Percentiles rank a stretch among this genome's conserved stretches.
These are phyloP conservation scores for Linnemannia elongata DNA, from an alignment of 192 early-diverging fungal species.

Conservation along the genomic window DNA sequence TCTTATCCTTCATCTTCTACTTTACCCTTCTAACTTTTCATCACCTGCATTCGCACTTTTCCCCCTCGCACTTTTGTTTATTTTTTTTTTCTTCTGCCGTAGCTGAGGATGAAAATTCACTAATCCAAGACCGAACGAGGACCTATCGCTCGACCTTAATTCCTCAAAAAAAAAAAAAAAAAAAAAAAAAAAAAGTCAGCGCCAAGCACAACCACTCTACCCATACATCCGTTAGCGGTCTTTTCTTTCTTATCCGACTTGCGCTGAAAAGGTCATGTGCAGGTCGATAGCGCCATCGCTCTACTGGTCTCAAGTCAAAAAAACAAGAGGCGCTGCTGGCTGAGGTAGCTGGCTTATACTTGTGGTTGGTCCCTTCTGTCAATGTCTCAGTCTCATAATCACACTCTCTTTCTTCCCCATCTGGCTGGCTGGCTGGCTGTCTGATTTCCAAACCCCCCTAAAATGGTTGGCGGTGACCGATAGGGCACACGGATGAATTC, in stretches of 20 bases:
- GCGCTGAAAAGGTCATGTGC: not conserved
- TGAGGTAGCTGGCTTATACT: not conserved
- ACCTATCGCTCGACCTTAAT: not conserved
- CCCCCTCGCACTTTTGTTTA: too few species aligned
- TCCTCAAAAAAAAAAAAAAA: not conserved
- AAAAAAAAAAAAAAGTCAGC: not conserved
- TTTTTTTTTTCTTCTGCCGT: too few species aligned
- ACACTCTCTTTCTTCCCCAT: too few species aligned
- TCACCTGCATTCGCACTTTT: too few species aligned
- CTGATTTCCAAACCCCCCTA: not conserved
- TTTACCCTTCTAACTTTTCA: not conserved
- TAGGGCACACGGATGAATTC: not conserved
- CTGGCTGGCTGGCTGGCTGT: not conserved
- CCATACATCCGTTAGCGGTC: not conserved
- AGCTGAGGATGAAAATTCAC: not conserved
- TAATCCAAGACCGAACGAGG: slow-evolving; percentile 4
- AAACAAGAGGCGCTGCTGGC: too few species aligned
- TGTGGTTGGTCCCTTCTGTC: not conserved
- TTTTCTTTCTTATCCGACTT: slow-evolving; percentile 3
- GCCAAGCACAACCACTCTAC: not conserved
- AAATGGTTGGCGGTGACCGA: not conserved
- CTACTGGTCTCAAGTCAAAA: not conserved
- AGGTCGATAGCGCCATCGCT: slow-evolving; percentile 8
- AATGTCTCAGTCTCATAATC: not conserved
- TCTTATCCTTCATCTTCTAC: not conserved